Conservation (phyloP, 2,329 filamentous ascomycete species). For the Leptographium wingfieldii region DNA sequence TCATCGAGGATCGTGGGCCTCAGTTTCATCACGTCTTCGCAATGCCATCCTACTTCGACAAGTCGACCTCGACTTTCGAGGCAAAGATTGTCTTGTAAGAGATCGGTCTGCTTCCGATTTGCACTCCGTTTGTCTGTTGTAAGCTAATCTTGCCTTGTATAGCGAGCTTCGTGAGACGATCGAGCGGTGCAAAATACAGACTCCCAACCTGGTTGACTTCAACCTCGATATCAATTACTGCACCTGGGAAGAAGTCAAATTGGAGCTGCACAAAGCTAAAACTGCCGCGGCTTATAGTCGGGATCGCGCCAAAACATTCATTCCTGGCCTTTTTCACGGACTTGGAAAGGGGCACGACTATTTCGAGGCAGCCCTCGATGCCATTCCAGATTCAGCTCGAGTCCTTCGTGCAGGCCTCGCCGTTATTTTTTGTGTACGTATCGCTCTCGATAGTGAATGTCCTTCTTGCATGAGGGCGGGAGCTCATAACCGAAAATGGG, state of each 20-base stretch:
- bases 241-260: slow-evolving; percentile 8
- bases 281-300: background rate
- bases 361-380: slow-evolving; percentile 4
- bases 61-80: slow-evolving; percentile 5
- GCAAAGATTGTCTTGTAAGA: slow-evolving; percentile 1
- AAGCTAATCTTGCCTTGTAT: background rate
- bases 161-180: slow-evolving; percentile 7
- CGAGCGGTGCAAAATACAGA: background rate
- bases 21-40: slow-evolving; percentile 8
- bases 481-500: background rate
- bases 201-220: slow-evolving; percentile 5
- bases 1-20: slow-evolving; percentile 6
- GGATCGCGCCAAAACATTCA: background rate
- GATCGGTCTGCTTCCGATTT: background rate
- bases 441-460: background rate
- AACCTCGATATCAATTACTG: slow-evolving; percentile 7
- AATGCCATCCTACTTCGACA: slow-evolving; percentile 3
- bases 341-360: background rate
- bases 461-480: too few species aligned
- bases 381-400: slow-evolving; percentile 5
- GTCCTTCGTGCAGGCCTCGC: slow-evolving; percentile 9
- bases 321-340: background rate
- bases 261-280: slow-evolving; percentile 5
- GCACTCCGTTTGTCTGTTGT: background rate
- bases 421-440: slow-evolving; percentile 8